A percentile compares a stretch with the other conserved stretches of the same genome.
phyloP scores from a whole-genome alignment of 306 rosid species.

The Heteromeles arbutifolia region DNA sequence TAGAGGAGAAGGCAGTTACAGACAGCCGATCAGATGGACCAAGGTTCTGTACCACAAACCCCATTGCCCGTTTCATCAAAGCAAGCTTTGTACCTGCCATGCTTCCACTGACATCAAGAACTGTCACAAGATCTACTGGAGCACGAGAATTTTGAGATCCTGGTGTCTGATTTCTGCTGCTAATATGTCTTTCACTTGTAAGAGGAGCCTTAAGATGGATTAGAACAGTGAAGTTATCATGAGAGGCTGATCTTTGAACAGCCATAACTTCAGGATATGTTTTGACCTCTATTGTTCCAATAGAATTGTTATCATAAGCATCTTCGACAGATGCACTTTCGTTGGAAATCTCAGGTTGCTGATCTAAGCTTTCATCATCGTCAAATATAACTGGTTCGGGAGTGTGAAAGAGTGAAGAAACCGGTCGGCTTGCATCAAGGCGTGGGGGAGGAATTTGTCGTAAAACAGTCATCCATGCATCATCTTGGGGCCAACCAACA shows the following conservation, averaged over 20 bases:
- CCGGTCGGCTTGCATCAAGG: slow-evolving; percentile 26
- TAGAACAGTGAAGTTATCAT: slow-evolving; percentile 52
- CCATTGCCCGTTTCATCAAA: slow-evolving; percentile 83
- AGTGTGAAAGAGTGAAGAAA: slow-evolving; percentile 30
- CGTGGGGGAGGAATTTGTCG: slow-evolving; percentile 50
- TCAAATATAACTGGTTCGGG: slow-evolving; percentile 65
- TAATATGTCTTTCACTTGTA: slow-evolving; percentile 29
- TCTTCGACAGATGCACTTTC: slow-evolving; percentile 11
- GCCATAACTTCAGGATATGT: slow-evolving; percentile 81
- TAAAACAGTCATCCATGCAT: slow-evolving; percentile 42
- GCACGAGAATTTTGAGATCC: slow-evolving; percentile 44
- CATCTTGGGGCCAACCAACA: slow-evolving; percentile 34
- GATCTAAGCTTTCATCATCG: slow-evolving; percentile 74
- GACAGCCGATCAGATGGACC: slow-evolving; percentile 84
- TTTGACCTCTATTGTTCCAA: slow-evolving; percentile 45
- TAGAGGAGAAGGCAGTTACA: slow-evolving; percentile 73
- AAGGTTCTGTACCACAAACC: slow-evolving; percentile 83
- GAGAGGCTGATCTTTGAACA: slow-evolving; percentile 50
- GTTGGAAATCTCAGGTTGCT: slow-evolving; percentile 22
- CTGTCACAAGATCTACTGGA: slow-evolving; percentile 83
- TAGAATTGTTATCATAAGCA: slow-evolving; percentile 19
- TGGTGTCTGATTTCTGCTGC: slow-evolving; percentile 12
- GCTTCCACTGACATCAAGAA: slow-evolving; percentile 96
- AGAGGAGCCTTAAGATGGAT: slow-evolving; percentile 82
- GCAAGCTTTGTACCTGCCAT: slow-evolving; percentile 93